Conservation (phyloP, 352 stramenopile genomes). For the Phytophthora niederhauseri region DNA sequence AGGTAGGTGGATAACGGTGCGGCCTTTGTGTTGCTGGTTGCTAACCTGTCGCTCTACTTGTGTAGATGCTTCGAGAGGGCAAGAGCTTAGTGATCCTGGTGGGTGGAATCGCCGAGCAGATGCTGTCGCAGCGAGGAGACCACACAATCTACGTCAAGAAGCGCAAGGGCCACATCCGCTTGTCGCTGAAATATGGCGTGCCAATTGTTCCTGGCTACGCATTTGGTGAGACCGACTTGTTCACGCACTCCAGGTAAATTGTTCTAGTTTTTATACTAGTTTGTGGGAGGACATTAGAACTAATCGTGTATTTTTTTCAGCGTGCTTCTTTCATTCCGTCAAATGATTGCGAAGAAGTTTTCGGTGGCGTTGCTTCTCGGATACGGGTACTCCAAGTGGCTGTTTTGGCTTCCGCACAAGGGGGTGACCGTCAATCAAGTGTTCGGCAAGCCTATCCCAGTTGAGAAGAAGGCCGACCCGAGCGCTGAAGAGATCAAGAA, state of each 20-base stretch:
- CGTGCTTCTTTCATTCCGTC: constrained; percentile 70
- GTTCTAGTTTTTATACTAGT: not conserved
- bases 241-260: constrained; percentile 71
- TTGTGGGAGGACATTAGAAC: not conserved
- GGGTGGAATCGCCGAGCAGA: constrained; percentile 83
- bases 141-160: constrained; percentile 83
- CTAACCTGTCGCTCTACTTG: not conserved
- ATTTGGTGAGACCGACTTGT: constrained; percentile 89
- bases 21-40: constrained; percentile 3
- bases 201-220: constrained; percentile 77
- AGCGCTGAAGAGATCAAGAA: constrained; percentile 69
- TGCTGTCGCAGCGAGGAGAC: constrained; percentile 72
- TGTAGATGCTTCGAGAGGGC: constrained; percentile 58
- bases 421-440: constrained; percentile 71
- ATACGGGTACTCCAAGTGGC: constrained; percentile 61
- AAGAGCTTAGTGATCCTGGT: constrained; percentile 86
- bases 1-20: constrained; percentile 27
- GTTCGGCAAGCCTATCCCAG: constrained; percentile 71
- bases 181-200: constrained; percentile 77
- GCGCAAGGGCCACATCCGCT: constrained; percentile 82
- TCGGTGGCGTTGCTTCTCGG: constrained; percentile 64
- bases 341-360: constrained; percentile 72
- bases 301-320: constrained; percentile 24
- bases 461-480: constrained; percentile 64
- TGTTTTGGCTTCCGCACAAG: constrained; percentile 63